Base-by-base conservation (phyloP, 1,284 basidiomycete genomes). In the Exobasidium rhododendri region DNA sequence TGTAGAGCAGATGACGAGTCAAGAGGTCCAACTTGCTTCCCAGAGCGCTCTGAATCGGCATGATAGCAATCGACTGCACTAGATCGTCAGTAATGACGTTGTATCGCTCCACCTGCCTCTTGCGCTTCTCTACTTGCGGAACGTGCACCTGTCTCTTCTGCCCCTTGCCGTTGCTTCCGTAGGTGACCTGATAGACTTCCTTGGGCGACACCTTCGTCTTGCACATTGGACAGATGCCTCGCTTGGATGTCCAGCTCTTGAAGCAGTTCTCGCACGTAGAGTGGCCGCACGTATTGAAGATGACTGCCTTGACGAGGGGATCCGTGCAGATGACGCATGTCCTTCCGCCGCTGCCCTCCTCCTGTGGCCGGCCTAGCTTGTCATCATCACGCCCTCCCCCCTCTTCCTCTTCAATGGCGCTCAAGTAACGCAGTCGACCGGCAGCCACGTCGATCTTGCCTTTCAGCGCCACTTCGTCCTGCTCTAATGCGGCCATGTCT, bases 1-100 rank as follows among this genome's bases (percentile, higher is more conserved):
- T 64, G 22, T 60, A 40, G 2, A 60, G 47, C 1, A 66, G 29
- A 50, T 77, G 75, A 49, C 70, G 69, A 50, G 61, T 53, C 17
- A 78, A 65, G 14, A 74, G 63, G 44, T 77, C 75, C 26, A 78
- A 68, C 63, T 78, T 78, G 64, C 68, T 73, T 4, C 77, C 76
- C 29, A 55, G 17, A 17, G 52, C 30, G 5, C 75, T 75, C 17
- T 70, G 59, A 4, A 62, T 66, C 5, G 64, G 52, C 14, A 62
- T 6, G 3, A 49, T 29, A 20, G 70, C 62, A 13, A 77, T 62
- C 0, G 61, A 35, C 1, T 49, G 44, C 6, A 68, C 66, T 47
- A 63, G 55, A 13, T 56, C 55, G 10, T 60, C 65, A 20, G 58
- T 50, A 17, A 76, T 59, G 51, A 66, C 66, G 35, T 68, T 65